phyloP scores from a whole-genome alignment of 345 rosid genomes.

The Brassica carinata region DNA sequence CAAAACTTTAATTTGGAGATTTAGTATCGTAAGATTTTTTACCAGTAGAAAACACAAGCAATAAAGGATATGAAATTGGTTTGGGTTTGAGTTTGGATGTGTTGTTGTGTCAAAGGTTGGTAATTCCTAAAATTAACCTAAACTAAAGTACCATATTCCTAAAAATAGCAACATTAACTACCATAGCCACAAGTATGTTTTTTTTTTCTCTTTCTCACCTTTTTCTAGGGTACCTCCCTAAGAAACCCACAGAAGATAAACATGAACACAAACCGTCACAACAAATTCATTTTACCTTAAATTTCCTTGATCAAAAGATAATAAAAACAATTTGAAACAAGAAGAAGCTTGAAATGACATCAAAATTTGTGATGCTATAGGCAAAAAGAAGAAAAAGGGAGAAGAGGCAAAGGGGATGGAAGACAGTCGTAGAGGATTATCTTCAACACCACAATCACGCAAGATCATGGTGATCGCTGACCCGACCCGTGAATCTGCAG shows the following conservation, averaged over 20 bases:
- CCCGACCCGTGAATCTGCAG: constrained; percentile 64
- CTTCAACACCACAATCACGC: constrained; percentile 43
- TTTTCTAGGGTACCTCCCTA: not conserved
- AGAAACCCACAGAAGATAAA: constrained; percentile 8
- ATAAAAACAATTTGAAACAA: not conserved
- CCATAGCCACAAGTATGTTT: constrained; percentile 22
- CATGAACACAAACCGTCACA: constrained; percentile 32
- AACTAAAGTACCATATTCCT: constrained; percentile 20
- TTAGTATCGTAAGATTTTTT: not conserved
- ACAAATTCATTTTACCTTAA: constrained; percentile 19
- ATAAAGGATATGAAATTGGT: not conserved
- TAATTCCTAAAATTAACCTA: constrained; percentile 31
- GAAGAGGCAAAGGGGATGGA: constrained; percentile 36
- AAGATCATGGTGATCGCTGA: constrained; percentile 79
- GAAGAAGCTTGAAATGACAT: not conserved
- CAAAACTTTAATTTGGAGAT: too few relatives aligned
- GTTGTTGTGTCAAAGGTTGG: constrained; percentile 7
- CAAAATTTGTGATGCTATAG: constrained; percentile 16
- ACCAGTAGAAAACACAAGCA: not conserved
- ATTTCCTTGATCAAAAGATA: constrained; percentile 17
- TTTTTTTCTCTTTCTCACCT: not conserved
- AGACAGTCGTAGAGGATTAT: constrained; percentile 34
- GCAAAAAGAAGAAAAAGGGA: constrained; percentile 7
- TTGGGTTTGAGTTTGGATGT: not conserved
- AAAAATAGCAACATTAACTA: constrained; percentile 37